Percentiles rank a stretch among this genome's conserved stretches.
Conservation (phyloP, 2,329 filamentous ascomycete species). For the Pseudogymnoascus sp. region DNA sequence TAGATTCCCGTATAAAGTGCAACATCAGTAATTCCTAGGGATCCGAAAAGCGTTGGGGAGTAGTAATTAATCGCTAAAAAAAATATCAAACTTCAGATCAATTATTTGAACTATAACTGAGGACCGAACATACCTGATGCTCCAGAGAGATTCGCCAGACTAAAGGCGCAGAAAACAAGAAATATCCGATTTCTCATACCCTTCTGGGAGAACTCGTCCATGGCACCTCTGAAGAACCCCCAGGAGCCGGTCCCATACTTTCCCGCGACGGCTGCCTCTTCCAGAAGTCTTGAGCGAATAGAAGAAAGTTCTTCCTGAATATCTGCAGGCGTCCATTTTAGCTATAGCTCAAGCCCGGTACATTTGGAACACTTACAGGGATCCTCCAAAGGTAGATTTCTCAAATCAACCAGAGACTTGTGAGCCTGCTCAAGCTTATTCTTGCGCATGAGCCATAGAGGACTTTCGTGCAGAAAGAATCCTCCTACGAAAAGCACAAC, state of each 20-base stretch:
- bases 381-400: neutral
- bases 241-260: slow-evolving; percentile 16
- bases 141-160: slow-evolving; percentile 35
- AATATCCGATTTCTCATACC: slow-evolving; percentile 35
- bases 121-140: slow-evolving; percentile 21
- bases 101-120: neutral
- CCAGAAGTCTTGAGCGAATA: neutral
- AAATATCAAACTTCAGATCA: neutral
- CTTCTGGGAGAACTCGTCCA: slow-evolving; percentile 16
- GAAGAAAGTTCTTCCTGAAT: neutral
- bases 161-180: slow-evolving; percentile 31
- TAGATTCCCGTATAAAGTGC: slow-evolving; percentile 44
- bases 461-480: slow-evolving; percentile 49
- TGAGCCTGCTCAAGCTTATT: slow-evolving; percentile 15
- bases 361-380: neutral
- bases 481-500: slow-evolving; percentile 43
- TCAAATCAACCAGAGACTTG: neutral
- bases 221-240: slow-evolving; percentile 21
- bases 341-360: neutral
- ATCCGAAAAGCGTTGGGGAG: slow-evolving; percentile 34
- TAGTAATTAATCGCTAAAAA: slow-evolving; percentile 36
- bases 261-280: neutral
- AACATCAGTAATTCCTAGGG: slow-evolving; percentile 38
- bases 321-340: neutral
- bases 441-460: slow-evolving; percentile 47